These are phyloP conservation scores for Fragilariopsis cylindrus DNA, from an alignment of 108 stramenopile genomes.

Conservation along the genomic window DNA sequence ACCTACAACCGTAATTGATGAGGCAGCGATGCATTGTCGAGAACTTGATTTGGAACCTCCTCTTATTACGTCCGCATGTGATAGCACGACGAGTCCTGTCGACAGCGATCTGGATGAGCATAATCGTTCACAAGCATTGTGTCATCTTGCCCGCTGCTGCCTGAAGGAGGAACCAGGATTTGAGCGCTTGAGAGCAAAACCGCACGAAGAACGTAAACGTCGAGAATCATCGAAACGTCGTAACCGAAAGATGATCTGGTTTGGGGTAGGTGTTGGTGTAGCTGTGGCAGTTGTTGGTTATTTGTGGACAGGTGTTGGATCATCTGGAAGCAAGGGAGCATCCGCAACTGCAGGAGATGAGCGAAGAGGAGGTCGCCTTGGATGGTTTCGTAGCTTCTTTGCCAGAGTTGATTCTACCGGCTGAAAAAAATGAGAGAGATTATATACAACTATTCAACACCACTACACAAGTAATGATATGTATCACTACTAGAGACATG, in stretches of 20 bases:
- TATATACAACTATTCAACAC: neutral
- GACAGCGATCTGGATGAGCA: constrained; percentile 27
- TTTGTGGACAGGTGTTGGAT: constrained; percentile 28
- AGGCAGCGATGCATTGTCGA: constrained; percentile 56
- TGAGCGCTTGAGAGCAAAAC: constrained; percentile 49
- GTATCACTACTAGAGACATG: constrained; percentile 5
- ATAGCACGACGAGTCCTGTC: constrained; percentile 26
- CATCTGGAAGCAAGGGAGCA: constrained; percentile 14
- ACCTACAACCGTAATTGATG: constrained; percentile 34
- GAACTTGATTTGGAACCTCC: constrained; percentile 69
- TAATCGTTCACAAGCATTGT: constrained; percentile 27
- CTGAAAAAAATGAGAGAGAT: neutral
- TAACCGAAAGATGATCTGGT: constrained; percentile 61
- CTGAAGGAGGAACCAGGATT: constrained; percentile 31
- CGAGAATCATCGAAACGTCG: constrained; percentile 51
- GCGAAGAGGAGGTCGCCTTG: constrained; percentile 7
- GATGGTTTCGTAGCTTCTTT: constrained; percentile 20
- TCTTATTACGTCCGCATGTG: constrained; percentile 45
- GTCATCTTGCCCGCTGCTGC: constrained; percentile 58
- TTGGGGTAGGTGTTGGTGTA: constrained; percentile 71
- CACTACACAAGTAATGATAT: neutral
- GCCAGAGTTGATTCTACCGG: constrained; percentile 9
- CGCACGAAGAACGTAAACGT: constrained; percentile 64
- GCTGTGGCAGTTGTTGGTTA: constrained; percentile 63
- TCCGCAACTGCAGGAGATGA: constrained; percentile 9